These are phyloP conservation scores for Fraxinus xanthoxyloides DNA, from an alignment of 305 asterid genomes.

Conservation along the genomic window DNA sequence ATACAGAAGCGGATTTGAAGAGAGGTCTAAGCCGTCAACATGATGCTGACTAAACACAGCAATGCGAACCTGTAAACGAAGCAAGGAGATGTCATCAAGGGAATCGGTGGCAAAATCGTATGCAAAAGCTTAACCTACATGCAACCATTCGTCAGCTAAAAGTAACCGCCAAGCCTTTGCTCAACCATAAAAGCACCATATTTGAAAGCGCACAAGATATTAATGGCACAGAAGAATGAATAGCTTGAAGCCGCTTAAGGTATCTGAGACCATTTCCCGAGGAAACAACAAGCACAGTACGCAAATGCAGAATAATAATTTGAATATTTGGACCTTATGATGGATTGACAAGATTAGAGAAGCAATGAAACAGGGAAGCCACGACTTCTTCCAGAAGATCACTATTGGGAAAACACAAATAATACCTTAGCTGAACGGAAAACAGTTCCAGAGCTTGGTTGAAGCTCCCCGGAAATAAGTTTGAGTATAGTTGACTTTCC, in stretches of 20 bases:
- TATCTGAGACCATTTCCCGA: slow-evolving; percentile 12
- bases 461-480: slow-evolving; percentile 94
- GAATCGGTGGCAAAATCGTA: not conserved
- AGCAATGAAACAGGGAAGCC: slow-evolving; percentile 10
- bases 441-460: slow-evolving; percentile 95
- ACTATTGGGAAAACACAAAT: slow-evolving; percentile 2
- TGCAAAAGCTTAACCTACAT: slow-evolving; percentile 8
- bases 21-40: slow-evolving; percentile 94
- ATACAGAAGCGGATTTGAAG: slow-evolving; percentile 92
- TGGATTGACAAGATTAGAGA: not conserved
- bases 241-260: not conserved
- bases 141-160: not conserved
- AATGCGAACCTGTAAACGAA: slow-evolving; percentile 75
- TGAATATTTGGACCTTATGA: slow-evolving; percentile 2
- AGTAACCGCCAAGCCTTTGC: slow-evolving; percentile 13
- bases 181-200: slow-evolving; percentile 7
- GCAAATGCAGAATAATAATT: slow-evolving; percentile 11
- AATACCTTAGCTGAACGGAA: slow-evolving; percentile 96
- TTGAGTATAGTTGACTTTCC: slow-evolving; percentile 96
- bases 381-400: not conserved
- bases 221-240: not conserved
- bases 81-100: slow-evolving; percentile 12
- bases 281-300: slow-evolving; percentile 5
- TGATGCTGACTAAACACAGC: slow-evolving; percentile 98
- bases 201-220: slow-evolving; percentile 3